Percentiles rank a stretch among this genome's conserved stretches.
Conservation (phyloP, 495 filamentous ascomycete genomes). For the Paragyromitra xinjiangensis region DNA sequence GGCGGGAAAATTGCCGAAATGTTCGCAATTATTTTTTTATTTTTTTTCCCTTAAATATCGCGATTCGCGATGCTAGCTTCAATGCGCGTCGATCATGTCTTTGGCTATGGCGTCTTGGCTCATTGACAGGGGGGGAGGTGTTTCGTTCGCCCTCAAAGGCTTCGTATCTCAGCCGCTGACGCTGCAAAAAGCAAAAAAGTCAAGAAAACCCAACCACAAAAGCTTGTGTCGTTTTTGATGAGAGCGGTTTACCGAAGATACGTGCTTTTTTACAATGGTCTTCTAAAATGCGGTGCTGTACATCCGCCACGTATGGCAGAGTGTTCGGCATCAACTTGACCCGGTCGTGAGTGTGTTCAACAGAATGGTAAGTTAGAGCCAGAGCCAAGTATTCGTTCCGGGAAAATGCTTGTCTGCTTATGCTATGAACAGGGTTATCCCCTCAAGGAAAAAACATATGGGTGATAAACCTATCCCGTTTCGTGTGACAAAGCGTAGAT, state of each 20-base stretch:
- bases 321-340: not conserved
- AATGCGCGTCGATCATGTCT: constrained; percentile 33
- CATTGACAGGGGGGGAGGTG: constrained; percentile 24
- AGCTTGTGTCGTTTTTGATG: constrained; percentile 31
- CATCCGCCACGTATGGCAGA: constrained; percentile 46
- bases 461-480: constrained; percentile 37
- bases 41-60: constrained; percentile 12
- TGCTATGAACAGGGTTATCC: constrained; percentile 39
- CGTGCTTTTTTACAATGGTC: constrained; percentile 21
- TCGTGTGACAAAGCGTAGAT: constrained; percentile 42
- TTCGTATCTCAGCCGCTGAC: constrained; percentile 24
- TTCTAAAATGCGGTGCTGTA: constrained; percentile 30
- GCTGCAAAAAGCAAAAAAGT: constrained; percentile 17
- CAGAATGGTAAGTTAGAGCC: constrained; percentile 10
- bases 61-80: constrained; percentile 33
- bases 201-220: constrained; percentile 19
- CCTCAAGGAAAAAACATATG: constrained; percentile 23
- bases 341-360: constrained; percentile 10
- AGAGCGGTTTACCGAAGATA: constrained; percentile 31
- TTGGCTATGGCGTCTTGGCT: constrained; percentile 21
- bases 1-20: constrained; percentile 30
- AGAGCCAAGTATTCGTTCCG: constrained; percentile 24
- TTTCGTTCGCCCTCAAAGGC: constrained; percentile 1
- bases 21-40: constrained; percentile 3
- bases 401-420: constrained; percentile 37